Evolutionary conservation across 2,329 filamentous ascomycete species (phyloP).

Genomic region (Sporothrix mexicana): DNA sequence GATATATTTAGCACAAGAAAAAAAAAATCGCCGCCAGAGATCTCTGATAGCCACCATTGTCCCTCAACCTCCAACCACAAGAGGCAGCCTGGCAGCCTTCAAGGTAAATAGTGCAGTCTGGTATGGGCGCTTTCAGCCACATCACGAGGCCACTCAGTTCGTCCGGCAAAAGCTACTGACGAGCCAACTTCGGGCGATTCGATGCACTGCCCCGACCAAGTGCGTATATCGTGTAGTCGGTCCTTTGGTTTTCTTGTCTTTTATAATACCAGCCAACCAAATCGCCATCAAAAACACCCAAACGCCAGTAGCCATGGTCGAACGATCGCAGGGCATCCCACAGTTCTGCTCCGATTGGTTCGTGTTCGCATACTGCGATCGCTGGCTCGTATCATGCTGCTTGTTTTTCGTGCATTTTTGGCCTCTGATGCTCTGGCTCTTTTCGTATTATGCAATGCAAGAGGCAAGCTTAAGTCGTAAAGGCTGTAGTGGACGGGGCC

Average conservation of each 20-base stretch:
- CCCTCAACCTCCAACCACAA: neutral
- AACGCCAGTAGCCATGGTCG: too few species aligned
- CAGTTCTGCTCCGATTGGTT: neutral
- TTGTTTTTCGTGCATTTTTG: neutral
- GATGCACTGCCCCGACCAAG: constrained; percentile 7
- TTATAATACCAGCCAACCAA: neutral
- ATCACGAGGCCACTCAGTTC: neutral
- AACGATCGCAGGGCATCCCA: neutral
- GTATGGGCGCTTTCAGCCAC: neutral
- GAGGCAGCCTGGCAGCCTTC: neutral
- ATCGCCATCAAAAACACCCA: too few species aligned
- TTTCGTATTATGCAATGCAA: constrained; percentile 10
- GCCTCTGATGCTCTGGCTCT: neutral
- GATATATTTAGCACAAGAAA: constrained; percentile 27
- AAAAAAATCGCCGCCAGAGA: constrained; percentile 8
- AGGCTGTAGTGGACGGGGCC: too few species aligned
- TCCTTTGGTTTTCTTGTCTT: neutral
- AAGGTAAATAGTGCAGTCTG: neutral
- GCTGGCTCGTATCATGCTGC: constrained; percentile 16
- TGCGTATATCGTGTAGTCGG: neutral
- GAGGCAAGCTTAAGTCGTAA: neutral
- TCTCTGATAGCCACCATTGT: neutral
- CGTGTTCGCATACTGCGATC: neutral
- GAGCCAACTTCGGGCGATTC: too few species aligned
- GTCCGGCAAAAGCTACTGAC: neutral